A percentile compares a stretch with the other conserved stretches of the same genome.
Conservation (phyloP, 257 asterid species). For the Capsicum baccatum region DNA sequence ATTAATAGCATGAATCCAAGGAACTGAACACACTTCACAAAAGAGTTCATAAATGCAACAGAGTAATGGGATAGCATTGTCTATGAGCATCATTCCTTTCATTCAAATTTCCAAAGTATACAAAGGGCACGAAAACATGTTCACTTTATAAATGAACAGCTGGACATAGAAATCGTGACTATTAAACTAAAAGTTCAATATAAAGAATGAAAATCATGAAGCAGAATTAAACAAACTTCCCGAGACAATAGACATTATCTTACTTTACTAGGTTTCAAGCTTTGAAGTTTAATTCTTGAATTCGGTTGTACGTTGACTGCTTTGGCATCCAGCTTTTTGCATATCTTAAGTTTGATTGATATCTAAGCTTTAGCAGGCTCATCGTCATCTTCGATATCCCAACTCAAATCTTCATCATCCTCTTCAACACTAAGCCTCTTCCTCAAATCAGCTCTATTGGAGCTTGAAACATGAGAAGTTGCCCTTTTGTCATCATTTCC, state of each 20-base stretch:
- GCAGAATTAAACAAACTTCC: constrained; percentile 34
- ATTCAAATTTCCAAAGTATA: constrained; percentile 24
- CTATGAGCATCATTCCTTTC: constrained; percentile 29
- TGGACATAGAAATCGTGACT: background rate
- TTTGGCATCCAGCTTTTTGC: constrained; percentile 17
- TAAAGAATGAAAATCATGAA: constrained; percentile 6
- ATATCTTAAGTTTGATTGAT: background rate
- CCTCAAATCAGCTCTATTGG: constrained; percentile 45
- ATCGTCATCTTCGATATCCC: constrained; percentile 86
- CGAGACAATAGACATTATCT: background rate
- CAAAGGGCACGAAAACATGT: background rate
- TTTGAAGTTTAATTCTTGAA: background rate
- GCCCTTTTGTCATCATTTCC: constrained; percentile 67
- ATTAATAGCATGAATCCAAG: background rate
- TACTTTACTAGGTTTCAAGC: constrained; percentile 27
- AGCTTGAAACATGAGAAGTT: constrained; percentile 44
- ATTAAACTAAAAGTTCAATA: background rate
- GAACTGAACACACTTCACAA: background rate
- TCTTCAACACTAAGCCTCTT: constrained; percentile 62
- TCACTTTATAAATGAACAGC: constrained; percentile 10
- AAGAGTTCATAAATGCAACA: constrained; percentile 14
- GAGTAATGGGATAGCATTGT: background rate
- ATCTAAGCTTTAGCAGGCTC: constrained; percentile 47
- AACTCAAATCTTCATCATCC: constrained; percentile 75
- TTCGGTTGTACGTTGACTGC: background rate